These are phyloP conservation scores for Hippophae tibetana DNA, from an alignment of 306 rosid genomes.

Conservation along the genomic window DNA sequence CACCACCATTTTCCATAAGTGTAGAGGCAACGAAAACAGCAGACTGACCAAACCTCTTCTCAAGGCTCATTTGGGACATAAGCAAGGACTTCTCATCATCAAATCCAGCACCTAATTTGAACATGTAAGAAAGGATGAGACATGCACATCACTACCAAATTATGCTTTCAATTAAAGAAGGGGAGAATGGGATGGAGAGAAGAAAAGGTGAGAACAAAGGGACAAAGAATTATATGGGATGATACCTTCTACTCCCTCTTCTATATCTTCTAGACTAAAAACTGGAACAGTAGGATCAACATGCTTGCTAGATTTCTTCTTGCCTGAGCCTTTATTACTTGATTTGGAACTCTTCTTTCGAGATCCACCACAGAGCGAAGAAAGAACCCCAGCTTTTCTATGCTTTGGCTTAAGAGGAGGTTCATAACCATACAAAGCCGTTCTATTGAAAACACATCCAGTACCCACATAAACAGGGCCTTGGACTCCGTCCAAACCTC, in stretches of 20 bases:
- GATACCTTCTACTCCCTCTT: conserved; percentile 94
- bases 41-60: conserved; percentile 92
- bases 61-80: conserved; percentile 91
- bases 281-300: conserved; percentile 75
- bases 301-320: conserved; percentile 66
- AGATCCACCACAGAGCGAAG: conserved; percentile 65
- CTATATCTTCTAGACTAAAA: conserved; percentile 81
- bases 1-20: conserved; percentile 97
- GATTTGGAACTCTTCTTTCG: conserved; percentile 65
- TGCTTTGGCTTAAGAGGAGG: conserved; percentile 82
- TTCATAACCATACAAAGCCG: conserved; percentile 90
- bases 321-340: conserved; percentile 63
- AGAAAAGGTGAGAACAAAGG: background rate
- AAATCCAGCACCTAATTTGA: conserved; percentile 67
- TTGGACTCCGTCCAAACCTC: conserved; percentile 96
- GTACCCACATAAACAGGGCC: conserved; percentile 99
- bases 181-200: too few relatives aligned
- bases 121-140: conserved; percentile 2
- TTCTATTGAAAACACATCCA: conserved; percentile 90
- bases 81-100: conserved; percentile 82
- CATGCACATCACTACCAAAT: background rate
- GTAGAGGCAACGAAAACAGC: conserved; percentile 90
- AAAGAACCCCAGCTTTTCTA: conserved; percentile 55
- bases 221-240: background rate
- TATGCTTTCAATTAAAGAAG: background rate